phyloP scores from a whole-genome alignment of 129 eudicot species.

The Chrysanthemum seticuspe region DNA sequence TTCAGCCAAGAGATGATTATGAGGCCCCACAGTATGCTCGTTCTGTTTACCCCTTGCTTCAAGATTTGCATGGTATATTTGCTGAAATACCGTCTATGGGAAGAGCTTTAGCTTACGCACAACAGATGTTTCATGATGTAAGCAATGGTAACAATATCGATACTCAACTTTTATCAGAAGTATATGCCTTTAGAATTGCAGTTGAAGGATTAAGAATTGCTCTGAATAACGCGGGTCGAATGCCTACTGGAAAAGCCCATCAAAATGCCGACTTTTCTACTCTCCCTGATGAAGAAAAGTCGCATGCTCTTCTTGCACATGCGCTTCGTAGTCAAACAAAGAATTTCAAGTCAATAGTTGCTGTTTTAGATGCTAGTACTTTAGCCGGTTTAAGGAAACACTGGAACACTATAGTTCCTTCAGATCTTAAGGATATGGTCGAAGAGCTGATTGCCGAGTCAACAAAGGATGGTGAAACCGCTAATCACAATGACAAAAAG shows the following conservation, averaged over 20 bases:
- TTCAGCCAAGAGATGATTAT: constrained; percentile 50
- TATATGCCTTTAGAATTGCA: constrained; percentile 67
- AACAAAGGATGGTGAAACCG: too few species aligned
- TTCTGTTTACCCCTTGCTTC: constrained; percentile 69
- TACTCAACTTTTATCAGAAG: constrained; percentile 51
- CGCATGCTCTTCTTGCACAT: constrained; percentile 33
- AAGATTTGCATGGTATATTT: constrained; percentile 65
- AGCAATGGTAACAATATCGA: constrained; percentile 57
- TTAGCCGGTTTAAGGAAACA: constrained; percentile 77
- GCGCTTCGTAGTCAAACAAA: too few species aligned
- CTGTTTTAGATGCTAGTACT: constrained; percentile 66
- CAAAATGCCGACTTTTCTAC: constrained; percentile 42
- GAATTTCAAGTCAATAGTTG: constrained; percentile 30
- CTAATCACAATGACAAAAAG: too few species aligned
- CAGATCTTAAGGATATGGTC: too few species aligned
- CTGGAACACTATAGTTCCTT: constrained; percentile 65
- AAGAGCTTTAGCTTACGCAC: constrained; percentile 71
- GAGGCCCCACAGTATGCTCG: constrained; percentile 74
- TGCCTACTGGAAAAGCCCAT: constrained; percentile 29
- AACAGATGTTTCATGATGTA: constrained; percentile 72
- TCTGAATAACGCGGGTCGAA: constrained; percentile 62
- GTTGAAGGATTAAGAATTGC: constrained; percentile 93
- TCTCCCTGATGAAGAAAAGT: constrained; percentile 70
- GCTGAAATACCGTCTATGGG: constrained; percentile 59
- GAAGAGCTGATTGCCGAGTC: too few species aligned